phyloP scores from a whole-genome alignment of 2,329 filamentous ascomycete species.

The Arthrocladium fulminans region DNA sequence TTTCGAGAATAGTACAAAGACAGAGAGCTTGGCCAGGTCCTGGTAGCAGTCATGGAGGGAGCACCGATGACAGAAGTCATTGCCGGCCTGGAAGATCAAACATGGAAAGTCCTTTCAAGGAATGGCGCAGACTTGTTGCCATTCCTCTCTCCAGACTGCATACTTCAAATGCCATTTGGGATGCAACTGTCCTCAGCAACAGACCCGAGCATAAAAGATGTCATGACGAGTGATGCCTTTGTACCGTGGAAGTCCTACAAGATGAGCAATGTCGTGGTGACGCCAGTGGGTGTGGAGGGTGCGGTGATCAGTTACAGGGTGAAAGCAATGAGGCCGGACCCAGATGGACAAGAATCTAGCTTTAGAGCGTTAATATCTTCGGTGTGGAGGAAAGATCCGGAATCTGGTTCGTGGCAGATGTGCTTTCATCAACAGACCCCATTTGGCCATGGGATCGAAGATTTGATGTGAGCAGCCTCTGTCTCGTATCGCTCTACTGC shows the following conservation, averaged over 20 bases:
- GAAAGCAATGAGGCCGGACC: slow-evolving; percentile 17
- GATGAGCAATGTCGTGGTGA: slow-evolving; percentile 18
- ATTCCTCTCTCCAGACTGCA: slow-evolving; percentile 21
- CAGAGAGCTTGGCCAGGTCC: too few species aligned
- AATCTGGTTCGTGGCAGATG: slow-evolving; percentile 19
- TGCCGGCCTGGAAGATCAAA: slow-evolving; percentile 19
- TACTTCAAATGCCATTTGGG: slow-evolving; percentile 22
- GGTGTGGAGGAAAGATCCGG: slow-evolving; percentile 20
- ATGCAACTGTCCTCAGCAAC: slow-evolving; percentile 18
- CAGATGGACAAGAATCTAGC: slow-evolving; percentile 15
- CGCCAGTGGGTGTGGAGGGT: slow-evolving; percentile 16
- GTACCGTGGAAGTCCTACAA: slow-evolving; percentile 20
- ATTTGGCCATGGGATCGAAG: slow-evolving; percentile 7
- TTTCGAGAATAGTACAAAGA: too few species aligned
- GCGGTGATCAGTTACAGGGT: slow-evolving; percentile 21
- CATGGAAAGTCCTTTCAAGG: slow-evolving; percentile 19
- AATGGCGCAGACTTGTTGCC: slow-evolving; percentile 18
- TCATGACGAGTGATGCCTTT: slow-evolving; percentile 22
- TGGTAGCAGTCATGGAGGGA: not conserved
- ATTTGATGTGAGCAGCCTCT: not conserved
- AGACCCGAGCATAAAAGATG: slow-evolving; percentile 19
- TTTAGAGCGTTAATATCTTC: slow-evolving; percentile 21
- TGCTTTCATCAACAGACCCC: slow-evolving; percentile 23
- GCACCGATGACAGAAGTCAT: slow-evolving; percentile 12
- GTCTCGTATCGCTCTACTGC: too few species aligned